Base-by-base conservation (phyloP, 2,329 filamentous ascomycete genomes). In the Torrubiellomyces zombiae region DNA sequence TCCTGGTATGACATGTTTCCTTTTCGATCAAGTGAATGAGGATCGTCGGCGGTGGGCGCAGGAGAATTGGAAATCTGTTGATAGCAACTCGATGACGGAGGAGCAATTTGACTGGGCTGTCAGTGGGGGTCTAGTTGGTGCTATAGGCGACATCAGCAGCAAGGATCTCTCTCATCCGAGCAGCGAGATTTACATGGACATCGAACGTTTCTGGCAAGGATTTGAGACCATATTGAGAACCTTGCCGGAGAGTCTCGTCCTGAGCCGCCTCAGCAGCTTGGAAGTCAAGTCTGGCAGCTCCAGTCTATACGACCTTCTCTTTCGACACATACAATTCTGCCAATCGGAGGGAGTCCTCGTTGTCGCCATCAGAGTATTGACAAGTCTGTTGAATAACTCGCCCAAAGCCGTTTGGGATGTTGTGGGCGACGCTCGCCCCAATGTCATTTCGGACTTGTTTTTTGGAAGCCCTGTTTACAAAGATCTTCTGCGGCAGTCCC, bases 71-170 rank as follows among this genome's bases (percentile, higher is more conserved):
- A 49, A 51, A 28, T 43, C 44, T 15, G 66, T 78, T 33, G 60
- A 65, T 23, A 61, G 68, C 9, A 56, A 62, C 14, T 52, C 55
- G 12, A 63, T 91, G 25, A 71, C 74, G 1, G 58, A 65, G 7
- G 62, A 71, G 18, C 78, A 89, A 35, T 95, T 93, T 44, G 79
- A 93, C 21, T 91, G 79, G 75, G 79, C 80, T 8, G 71, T 94
- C 20, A 73, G 74, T 33, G 75, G 79, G 32, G 72, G 75, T 17
- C 58, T 95, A 11, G 55, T 72, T 18, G 58, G 64, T 28, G 73
- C 72, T 6, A 70, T 93, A 30, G 55, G 63, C 24, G 59, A 64
- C 15, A 70, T 76, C 2, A 64, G 67, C 20, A 42, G 39, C 30
- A 62, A 58, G 27, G 64, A 64, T 21, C 28, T 44, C 11, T 28